Percentiles rank a stretch among this genome's conserved stretches.
phyloP scores from a whole-genome alignment of 208 protist genomes.

The Leishmania tarentolae region DNA sequence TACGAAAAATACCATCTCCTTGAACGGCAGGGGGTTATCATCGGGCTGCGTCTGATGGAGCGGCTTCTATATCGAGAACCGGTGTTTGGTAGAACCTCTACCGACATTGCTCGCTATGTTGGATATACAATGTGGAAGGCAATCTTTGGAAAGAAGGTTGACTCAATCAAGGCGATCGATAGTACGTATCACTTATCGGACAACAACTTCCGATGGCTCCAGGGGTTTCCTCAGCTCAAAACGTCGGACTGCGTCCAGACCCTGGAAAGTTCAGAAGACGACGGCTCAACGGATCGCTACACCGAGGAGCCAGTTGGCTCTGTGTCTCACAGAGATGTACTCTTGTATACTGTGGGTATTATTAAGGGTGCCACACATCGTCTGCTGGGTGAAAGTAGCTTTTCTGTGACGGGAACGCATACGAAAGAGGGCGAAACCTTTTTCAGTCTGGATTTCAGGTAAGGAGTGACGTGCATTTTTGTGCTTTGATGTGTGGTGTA shows the following conservation, averaged over 20 bases:
- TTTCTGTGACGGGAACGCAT: conserved; percentile 45
- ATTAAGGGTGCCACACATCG: conserved; percentile 57
- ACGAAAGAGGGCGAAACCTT: conserved; percentile 67
- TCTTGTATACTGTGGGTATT: conserved; percentile 63
- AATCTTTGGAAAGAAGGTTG: conserved; percentile 75
- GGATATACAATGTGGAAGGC: conserved; percentile 70
- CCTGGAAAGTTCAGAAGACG: conserved; percentile 26
- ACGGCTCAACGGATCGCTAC: conserved; percentile 14
- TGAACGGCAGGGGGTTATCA: conserved; percentile 59
- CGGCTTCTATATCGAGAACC: conserved; percentile 76
- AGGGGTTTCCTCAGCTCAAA: conserved; percentile 55
- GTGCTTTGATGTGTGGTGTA: not conserved
- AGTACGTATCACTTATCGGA: conserved; percentile 65
- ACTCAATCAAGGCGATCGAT: conserved; percentile 71
- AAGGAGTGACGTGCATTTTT: not conserved
- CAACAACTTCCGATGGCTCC: conserved; percentile 65
- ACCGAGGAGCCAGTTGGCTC: conserved; percentile 15
- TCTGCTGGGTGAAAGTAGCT: conserved; percentile 33
- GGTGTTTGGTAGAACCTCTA: conserved; percentile 53
- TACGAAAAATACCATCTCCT: conserved; percentile 36
- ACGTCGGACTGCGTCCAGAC: conserved; percentile 38
- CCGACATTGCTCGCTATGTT: conserved; percentile 70
- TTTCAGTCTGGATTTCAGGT: conserved; percentile 71
- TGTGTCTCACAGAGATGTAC: conserved; percentile 49
- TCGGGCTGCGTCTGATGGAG: conserved; percentile 71